Percentiles rank a stretch among this genome's conserved stretches.
Evolutionary conservation across 1,139 yeast genomes (phyloP).

Genomic region (Scheffersomyces parashehatae): DNA sequence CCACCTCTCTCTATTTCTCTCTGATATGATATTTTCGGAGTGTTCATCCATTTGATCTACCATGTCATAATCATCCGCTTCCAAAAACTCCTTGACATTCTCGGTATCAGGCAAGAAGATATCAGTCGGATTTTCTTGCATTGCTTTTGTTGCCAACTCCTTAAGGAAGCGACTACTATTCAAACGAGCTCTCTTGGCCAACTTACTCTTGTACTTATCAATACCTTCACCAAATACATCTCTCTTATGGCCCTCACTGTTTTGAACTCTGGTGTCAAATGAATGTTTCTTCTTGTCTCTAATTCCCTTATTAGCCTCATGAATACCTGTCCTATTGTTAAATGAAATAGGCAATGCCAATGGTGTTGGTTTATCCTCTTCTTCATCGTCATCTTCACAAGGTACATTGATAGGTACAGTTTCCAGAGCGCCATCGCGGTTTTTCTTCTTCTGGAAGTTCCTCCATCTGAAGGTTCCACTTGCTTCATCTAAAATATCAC

Average conservation of each 20-base stretch:
- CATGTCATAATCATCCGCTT: slow-evolving; percentile 42
- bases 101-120: slow-evolving; percentile 58
- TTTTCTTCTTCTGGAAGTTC: slow-evolving; percentile 25
- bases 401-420: slow-evolving; percentile 18
- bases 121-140: slow-evolving; percentile 37
- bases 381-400: slow-evolving; percentile 23
- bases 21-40: slow-evolving; percentile 40
- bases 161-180: slow-evolving; percentile 55
- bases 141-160: slow-evolving; percentile 53
- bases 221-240: slow-evolving; percentile 80
- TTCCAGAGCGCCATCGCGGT: slow-evolving; percentile 18
- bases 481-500: slow-evolving; percentile 56
- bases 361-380: slow-evolving; percentile 34
- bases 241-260: slow-evolving; percentile 57
- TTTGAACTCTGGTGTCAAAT: slow-evolving; percentile 76
- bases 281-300: slow-evolving; percentile 82
- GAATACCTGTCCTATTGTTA: slow-evolving; percentile 78
- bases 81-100: slow-evolving; percentile 56
- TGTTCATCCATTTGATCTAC: slow-evolving; percentile 40
- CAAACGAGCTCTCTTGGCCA: slow-evolving; percentile 50
- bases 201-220: slow-evolving; percentile 55
- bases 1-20: slow-evolving; percentile 63
- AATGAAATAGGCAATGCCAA: slow-evolving; percentile 62
- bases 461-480: slow-evolving; percentile 53
- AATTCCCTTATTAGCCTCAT: slow-evolving; percentile 77